Conservation (phyloP, 495 filamentous ascomycete genomes). For the Gamarada debralockiae region DNA sequence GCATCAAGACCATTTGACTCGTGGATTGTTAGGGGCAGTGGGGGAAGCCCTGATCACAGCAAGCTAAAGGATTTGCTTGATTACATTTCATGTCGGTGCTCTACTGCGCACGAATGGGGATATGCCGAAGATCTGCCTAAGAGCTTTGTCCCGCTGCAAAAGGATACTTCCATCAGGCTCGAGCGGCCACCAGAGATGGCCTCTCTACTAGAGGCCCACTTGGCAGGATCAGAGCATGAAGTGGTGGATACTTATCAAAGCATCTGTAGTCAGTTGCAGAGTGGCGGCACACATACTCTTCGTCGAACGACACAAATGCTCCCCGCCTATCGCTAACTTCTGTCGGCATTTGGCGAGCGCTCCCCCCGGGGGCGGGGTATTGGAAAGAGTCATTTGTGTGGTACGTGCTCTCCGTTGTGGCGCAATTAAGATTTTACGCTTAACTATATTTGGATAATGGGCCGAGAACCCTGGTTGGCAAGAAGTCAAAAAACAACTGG, state of each 20-base stretch:
- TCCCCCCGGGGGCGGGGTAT: not conserved
- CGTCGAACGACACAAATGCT: not conserved
- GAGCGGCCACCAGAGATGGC: not conserved
- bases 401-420: not conserved
- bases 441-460: not conserved
- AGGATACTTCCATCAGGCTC: not conserved
- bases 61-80: not conserved
- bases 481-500: not conserved
- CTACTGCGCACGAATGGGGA: not conserved
- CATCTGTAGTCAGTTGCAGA: not conserved
- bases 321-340: not conserved
- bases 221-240: not conserved
- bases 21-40: too few species aligned
- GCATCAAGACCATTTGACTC: too few species aligned
- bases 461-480: not conserved
- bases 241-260: not conserved
- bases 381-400: not conserved
- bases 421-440: not conserved
- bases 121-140: not conserved
- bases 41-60: too few species aligned
- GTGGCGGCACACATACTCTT: not conserved
- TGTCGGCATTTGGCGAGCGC: not conserved
- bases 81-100: too few species aligned
- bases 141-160: not conserved
- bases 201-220: too few species aligned